Base-by-base conservation (phyloP, 345 rosid genomes). In the Linum lewisii region DNA sequence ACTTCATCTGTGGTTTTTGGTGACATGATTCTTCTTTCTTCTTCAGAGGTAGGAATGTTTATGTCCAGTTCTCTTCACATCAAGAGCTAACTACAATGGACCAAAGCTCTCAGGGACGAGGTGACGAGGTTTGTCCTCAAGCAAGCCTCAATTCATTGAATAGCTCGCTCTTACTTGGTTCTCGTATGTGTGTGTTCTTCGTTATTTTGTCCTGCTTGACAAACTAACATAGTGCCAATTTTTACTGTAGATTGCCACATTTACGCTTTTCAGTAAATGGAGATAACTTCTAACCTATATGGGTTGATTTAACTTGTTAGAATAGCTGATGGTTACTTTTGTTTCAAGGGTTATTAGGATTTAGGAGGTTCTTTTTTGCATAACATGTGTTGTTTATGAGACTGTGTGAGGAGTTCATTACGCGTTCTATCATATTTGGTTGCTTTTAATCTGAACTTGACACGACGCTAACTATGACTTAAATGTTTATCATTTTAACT, bases 11-110 rank as follows among this genome's bases (percentile, higher is more conserved):
- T 24, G 25, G 10, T 54, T 19, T 53, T 60, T 5, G 25, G 32
- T 29, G 38, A 23, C 20, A 13, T 19, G 15, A n/a, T 29, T 1
- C 38, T 50, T 24, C 55, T 50, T 56, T 58, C 6, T 73, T 29
- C 7, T 19, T 54, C 19, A 92, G 99, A 82, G 97, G 99, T 52
- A 77, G 99, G 76, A 93, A 89, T 84, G 99, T 93, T 57, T 93
- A 89, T 75, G 72, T 93, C 51, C 97, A 93, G 60, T 93, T 93
- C 77, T 93, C 97, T 20, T 93, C 99, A n/a, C 99, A 93, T 73
- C 97, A 93, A 75, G 99, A 93, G 76, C 74, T 93, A 66, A 93
- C 97, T 51, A 93, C 97, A 5, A 72, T 84, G 80, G 97, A 93
- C 60, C 99, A 93, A 76, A 93, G 80, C 66, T 56, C 91, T 61